These are phyloP conservation scores for Lactuca saligna DNA, from an alignment of 129 eudicot genomes.

Conservation along the genomic window DNA sequence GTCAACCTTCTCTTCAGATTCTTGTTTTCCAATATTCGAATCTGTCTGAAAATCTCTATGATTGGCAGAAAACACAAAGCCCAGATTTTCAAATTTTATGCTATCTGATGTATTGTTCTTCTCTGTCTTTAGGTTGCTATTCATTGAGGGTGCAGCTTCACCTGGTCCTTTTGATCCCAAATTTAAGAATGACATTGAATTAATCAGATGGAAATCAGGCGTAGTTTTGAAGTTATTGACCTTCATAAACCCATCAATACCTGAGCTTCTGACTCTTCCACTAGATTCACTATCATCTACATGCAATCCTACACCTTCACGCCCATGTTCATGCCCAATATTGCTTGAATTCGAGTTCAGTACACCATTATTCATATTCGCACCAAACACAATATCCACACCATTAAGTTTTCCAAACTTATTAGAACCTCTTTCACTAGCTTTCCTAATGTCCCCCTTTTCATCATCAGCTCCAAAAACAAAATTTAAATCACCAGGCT, in stretches of 20 bases:
- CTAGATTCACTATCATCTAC: conserved; percentile 15
- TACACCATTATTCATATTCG: conserved; percentile 21
- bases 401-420: conserved; percentile 20
- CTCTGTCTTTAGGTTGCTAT: conserved; percentile 27
- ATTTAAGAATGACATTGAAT: conserved; percentile 25
- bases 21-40: conserved; percentile 17
- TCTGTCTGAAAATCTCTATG: conserved; percentile 16
- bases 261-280: conserved; percentile 19
- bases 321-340: conserved; percentile 2
- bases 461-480: conserved; percentile 23
- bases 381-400: conserved; percentile 37
- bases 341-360: conserved; percentile 11
- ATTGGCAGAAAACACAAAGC: conserved; percentile 39
- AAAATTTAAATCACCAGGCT: conserved; percentile 18
- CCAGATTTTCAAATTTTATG: conserved; percentile 24
- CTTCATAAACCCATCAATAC: conserved; percentile 25
- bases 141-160: conserved; percentile 7
- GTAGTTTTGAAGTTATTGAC: conserved; percentile 1
- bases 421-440: conserved; percentile 17
- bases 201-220: conserved; percentile 22
- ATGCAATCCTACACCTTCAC: conserved; percentile 22
- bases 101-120: conserved; percentile 19
- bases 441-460: conserved; percentile 1
- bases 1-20: conserved; percentile 15
- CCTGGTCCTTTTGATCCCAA: conserved; percentile 15